These are phyloP conservation scores for Leptographium procerum DNA, from an alignment of 2,329 filamentous ascomycete species.

Conservation along the genomic window DNA sequence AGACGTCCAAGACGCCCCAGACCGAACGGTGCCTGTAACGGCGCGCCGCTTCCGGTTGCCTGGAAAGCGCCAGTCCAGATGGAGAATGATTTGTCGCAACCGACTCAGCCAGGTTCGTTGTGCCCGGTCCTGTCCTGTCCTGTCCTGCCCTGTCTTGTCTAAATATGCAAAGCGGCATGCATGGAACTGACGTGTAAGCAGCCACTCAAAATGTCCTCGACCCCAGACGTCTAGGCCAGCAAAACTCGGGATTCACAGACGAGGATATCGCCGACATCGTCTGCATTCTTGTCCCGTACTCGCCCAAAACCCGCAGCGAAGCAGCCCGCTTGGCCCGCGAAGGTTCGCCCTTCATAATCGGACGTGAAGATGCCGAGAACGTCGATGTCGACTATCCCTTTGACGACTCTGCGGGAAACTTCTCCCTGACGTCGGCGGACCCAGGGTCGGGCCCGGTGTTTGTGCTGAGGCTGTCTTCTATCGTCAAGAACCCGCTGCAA, in stretches of 20 bases:
- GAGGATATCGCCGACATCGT: slow-evolving; percentile 81
- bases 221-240: slow-evolving; percentile 65
- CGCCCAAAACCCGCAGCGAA: slow-evolving; percentile 59
- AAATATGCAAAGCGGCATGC: no score
- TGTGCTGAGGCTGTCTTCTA: slow-evolving; percentile 67
- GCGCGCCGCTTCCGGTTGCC: background rate
- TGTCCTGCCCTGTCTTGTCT: background rate
- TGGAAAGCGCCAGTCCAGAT: slow-evolving; percentile 1
- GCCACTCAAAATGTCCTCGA: slow-evolving; percentile 75
- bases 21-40: background rate
- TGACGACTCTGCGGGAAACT: slow-evolving; percentile 38
- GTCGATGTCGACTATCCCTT: slow-evolving; percentile 38
- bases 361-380: slow-evolving; percentile 35
- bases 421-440: slow-evolving; percentile 39
- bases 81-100: slow-evolving; percentile 13
- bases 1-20: background rate
- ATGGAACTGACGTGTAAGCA: background rate
- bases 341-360: slow-evolving; percentile 36
- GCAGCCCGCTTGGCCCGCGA: slow-evolving; percentile 42
- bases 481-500: slow-evolving; percentile 51
- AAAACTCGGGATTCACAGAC: slow-evolving; percentile 72
- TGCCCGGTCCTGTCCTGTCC: background rate
- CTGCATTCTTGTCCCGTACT: slow-evolving; percentile 74
- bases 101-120: slow-evolving; percentile 11
- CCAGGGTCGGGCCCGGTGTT: slow-evolving; percentile 52